These are phyloP conservation scores for Populus tomentosa DNA, from an alignment of 441 rosid species.

Conservation along the genomic window DNA sequence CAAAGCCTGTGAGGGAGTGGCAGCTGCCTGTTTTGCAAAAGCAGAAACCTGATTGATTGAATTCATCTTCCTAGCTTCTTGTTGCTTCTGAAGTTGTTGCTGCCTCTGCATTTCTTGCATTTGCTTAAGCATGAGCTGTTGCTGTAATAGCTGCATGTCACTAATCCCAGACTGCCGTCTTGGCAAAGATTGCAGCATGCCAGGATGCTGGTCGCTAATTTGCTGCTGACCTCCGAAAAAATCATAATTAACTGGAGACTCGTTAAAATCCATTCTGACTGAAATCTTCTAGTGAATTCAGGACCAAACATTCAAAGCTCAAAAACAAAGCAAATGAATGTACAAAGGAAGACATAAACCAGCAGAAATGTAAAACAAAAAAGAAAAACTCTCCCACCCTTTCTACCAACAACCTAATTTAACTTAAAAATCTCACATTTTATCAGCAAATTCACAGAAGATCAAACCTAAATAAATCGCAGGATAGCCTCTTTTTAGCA, in stretches of 20 bases:
- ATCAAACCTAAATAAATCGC: not conserved
- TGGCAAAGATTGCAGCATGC: slow-evolving; percentile 55
- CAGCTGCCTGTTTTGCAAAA: slow-evolving; percentile 39
- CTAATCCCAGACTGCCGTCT: slow-evolving; percentile 60
- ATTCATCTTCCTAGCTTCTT: slow-evolving; percentile 44
- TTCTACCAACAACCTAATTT: not conserved
- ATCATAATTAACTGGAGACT: slow-evolving; percentile 64
- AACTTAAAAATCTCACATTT: not conserved
- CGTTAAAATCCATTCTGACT: slow-evolving; percentile 49
- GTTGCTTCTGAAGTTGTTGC: slow-evolving; percentile 55
- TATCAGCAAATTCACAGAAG: not conserved
- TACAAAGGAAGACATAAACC: not conserved
- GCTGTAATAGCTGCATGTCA: slow-evolving; percentile 77
- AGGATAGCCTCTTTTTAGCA: not conserved
- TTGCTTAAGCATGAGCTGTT: slow-evolving; percentile 62
- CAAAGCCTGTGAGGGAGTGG: slow-evolving; percentile 38
- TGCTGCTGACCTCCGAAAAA: slow-evolving; percentile 44
- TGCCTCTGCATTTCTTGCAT: slow-evolving; percentile 73
- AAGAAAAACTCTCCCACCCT: not conserved
- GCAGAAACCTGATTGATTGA: slow-evolving; percentile 46
- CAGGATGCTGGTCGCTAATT: slow-evolving; percentile 42
- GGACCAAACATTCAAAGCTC: slow-evolving; percentile 20
- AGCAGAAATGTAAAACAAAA: not conserved
- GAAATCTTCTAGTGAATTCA: slow-evolving; percentile 48
- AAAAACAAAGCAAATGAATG: not conserved